These are phyloP conservation scores for Blepharisma undulans DNA, from an alignment of 169 alveolate species.

Conservation along the genomic window DNA sequence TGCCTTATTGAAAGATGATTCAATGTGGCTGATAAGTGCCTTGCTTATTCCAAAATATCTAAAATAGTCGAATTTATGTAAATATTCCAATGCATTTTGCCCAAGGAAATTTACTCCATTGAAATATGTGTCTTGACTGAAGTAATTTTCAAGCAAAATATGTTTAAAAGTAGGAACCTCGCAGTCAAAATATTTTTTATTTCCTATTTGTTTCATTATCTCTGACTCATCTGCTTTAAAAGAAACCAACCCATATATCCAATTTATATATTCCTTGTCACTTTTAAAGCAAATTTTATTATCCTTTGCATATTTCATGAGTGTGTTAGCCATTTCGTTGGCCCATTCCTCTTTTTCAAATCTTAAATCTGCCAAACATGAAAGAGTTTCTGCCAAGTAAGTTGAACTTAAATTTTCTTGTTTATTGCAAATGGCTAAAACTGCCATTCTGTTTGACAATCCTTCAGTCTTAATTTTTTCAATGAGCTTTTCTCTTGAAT, in stretches of 20 bases:
- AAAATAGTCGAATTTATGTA: too few relatives aligned
- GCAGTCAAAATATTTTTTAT: not conserved
- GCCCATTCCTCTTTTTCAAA: not conserved
- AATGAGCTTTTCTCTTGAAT: not conserved
- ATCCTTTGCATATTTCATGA: not conserved
- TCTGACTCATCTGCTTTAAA: not conserved
- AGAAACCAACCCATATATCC: not conserved
- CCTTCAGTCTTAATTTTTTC: not conserved
- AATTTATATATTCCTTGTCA: not conserved
- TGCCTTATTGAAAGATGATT: too few relatives aligned
- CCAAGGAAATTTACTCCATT: too few relatives aligned
- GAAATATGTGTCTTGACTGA: too few relatives aligned
- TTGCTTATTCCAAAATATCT: too few relatives aligned
- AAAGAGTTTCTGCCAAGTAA: not conserved
- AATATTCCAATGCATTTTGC: too few relatives aligned
- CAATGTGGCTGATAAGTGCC: too few relatives aligned
- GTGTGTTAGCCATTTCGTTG: not conserved
- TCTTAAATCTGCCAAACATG: not conserved
- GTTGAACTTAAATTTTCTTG: not conserved
- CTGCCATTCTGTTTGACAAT: not conserved
- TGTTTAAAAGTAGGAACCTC: not conserved
- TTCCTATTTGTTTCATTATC: not conserved
- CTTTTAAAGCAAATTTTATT: too few relatives aligned
- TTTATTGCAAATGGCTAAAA: not conserved
- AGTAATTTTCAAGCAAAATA: too few relatives aligned